Base-by-base conservation (phyloP, 176 grass and related monocot species). In the Poa pratensis region DNA sequence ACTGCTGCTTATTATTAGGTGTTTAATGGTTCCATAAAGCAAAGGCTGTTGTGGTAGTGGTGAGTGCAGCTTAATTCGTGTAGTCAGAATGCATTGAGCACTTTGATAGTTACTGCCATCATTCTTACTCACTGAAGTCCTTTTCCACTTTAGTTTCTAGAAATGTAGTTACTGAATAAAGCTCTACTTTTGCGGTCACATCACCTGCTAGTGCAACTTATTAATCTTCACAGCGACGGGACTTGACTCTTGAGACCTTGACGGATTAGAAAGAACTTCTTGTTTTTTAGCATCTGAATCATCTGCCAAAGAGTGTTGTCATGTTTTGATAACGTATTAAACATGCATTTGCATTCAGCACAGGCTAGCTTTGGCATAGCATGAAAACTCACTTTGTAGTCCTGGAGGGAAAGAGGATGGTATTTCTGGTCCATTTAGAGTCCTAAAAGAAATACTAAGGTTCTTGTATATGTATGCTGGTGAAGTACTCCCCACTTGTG, bases 131-230 rank as follows among this genome's bases (percentile, higher is more conserved):
- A 82, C 51, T 49, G 16, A 32, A 69, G 69, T 80, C 55, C 53
- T 0, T 74, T 39, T 74, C 80, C 60, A 61, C 59, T 87, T 68
- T 57, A 87, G 17, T 84, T 90, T 84, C 48, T 39, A 67, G 75
- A 80, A 80, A 69, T 89, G 27, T 83, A 22, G 57, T 86, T 83
- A 65, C 57, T 66, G 16, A 67, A 43, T 37, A 86, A 27, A 78
- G 28, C 2, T 67, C 24, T 83, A 86, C 61, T 16, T 86, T 83
- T 52, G 59, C 4, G 7, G 77, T 79, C 73, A 73, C 73, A 73
- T 34, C 53, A 79, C 53, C 16, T 87, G 19, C 8, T 73, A 86
- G 52, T 84, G 42, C 54, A 55, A 68, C 46, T 66, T 16, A 30
- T 28, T 17, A 80, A 14, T 66, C 73, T 85, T 69, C 54, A 85